Evolutionary conservation across 176 grass and related monocot species (phyloP).

Genomic region (Aechmea fasciata): DNA sequence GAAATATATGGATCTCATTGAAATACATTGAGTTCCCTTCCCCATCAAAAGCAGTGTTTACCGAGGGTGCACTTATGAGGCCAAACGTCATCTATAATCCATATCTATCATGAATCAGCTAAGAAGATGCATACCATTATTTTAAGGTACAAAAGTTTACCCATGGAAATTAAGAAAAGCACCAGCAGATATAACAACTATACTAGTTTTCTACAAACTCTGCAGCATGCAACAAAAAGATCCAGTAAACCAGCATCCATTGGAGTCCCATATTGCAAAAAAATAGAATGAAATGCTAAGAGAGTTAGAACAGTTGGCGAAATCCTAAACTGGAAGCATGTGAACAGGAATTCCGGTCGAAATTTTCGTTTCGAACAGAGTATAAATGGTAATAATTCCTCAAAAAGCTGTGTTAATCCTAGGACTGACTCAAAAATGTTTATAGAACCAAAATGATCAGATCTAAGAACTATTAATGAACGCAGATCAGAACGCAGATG

Average conservation of each 20-base stretch:
- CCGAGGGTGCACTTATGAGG: too few relatives aligned
- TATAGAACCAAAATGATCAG: not conserved
- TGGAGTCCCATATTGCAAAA: not conserved
- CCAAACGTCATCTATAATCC: too few relatives aligned
- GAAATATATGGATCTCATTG: too few relatives aligned
- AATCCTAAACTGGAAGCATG: not conserved
- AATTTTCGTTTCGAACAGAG: not conserved
- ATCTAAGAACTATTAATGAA: not conserved
- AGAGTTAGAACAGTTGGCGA: not conserved
- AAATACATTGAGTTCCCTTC: too few relatives aligned
- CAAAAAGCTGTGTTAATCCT: not conserved
- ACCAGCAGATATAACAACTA: not conserved
- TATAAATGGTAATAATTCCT: not conserved
- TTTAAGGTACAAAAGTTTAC: too few relatives aligned
- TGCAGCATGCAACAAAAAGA: not conserved
- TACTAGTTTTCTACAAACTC: not conserved
- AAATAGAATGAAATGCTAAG: not conserved
- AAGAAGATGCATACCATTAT: too few relatives aligned
- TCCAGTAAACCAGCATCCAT: not conserved
- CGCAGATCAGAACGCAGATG: not conserved
- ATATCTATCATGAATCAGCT: too few relatives aligned
- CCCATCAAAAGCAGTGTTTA: too few relatives aligned
- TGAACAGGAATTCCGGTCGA: not conserved
- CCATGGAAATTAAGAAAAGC: too few relatives aligned
- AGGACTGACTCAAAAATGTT: not conserved